Conservation (phyloP, 163 green algal species). For the Scenedesmus sp. region DNA sequence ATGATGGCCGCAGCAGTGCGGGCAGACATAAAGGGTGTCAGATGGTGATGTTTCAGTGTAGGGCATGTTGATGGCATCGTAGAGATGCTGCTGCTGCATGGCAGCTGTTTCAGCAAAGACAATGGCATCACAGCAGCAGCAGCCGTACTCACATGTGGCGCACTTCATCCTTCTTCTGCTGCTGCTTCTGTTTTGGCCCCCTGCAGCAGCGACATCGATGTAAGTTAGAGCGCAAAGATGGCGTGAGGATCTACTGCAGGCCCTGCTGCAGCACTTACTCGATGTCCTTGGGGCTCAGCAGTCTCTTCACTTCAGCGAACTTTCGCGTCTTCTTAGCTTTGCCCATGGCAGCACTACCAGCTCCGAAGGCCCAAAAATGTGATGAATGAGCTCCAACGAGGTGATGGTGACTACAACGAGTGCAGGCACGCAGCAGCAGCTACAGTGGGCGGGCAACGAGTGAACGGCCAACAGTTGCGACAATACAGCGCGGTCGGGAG, state of each 20-base stretch:
- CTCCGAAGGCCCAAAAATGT: neutral
- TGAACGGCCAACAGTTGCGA: neutral
- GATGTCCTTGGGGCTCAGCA: constrained; percentile 93
- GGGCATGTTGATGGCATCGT: neutral
- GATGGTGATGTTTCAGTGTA: neutral
- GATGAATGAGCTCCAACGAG: neutral
- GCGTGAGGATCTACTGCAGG: neutral
- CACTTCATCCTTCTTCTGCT: constrained; percentile 82
- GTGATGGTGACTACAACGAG: neutral
- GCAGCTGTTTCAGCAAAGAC: neutral
- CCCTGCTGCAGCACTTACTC: constrained; percentile 69
- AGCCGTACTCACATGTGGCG: constrained; percentile 84
- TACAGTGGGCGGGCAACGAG: neutral
- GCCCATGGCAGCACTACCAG: constrained; percentile 76
- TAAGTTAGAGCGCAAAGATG: neutral
- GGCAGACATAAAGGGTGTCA: neutral
- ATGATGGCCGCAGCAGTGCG: neutral
- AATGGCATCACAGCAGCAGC: neutral
- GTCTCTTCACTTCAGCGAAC: constrained; percentile 98
- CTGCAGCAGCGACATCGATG: constrained; percentile 24
- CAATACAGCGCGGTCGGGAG: neutral
- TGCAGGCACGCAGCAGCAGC: neutral
- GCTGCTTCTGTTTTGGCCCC: constrained; percentile 62
- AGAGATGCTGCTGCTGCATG: neutral
- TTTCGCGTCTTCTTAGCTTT: constrained; percentile 97